phyloP scores from a whole-genome alignment of 1,284 basidiomycete genomes.

The Melampsora abietis-canadensis region DNA sequence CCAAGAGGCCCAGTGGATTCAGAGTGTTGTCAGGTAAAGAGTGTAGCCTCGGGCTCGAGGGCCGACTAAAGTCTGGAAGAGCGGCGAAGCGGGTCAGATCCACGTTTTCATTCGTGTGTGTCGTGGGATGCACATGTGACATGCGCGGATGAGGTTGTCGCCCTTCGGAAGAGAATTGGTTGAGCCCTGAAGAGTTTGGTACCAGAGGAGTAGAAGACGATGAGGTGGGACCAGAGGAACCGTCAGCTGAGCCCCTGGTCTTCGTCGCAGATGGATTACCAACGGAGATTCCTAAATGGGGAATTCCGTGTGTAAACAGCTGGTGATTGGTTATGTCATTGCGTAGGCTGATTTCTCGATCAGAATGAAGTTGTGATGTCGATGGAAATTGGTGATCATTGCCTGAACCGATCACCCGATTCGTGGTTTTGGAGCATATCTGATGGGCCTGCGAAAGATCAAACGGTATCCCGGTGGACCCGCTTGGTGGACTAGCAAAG shows the following conservation, averaged over 20 bases:
- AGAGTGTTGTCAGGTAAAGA: constrained; percentile 83
- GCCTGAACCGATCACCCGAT: not conserved
- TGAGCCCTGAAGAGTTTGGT: not conserved
- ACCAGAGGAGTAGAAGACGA: not conserved
- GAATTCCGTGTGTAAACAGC: not conserved
- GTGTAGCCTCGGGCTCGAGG: constrained; percentile 67
- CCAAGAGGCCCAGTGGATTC: constrained; percentile 60
- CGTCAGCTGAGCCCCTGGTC: not conserved
- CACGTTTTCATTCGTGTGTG: constrained; percentile 42
- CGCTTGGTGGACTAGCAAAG: not conserved
- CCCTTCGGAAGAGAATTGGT: constrained; percentile 40
- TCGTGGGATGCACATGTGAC: constrained; percentile 34
- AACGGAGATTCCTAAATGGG: not conserved
- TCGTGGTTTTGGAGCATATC: not conserved
- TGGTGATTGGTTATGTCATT: too few relatives aligned
- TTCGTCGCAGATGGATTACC: not conserved
- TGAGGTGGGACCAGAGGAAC: not conserved
- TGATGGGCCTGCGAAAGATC: not conserved
- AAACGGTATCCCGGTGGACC: not conserved
- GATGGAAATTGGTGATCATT: not conserved
- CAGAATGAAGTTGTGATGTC: not conserved
- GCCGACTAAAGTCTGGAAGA: constrained; percentile 54
- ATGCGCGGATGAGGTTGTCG: constrained; percentile 47
- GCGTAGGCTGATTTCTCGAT: too few relatives aligned
- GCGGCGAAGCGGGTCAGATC: constrained; percentile 47